Evolutionary conservation across 257 asterid species (phyloP).

Genomic region (Rhazya stricta): DNA sequence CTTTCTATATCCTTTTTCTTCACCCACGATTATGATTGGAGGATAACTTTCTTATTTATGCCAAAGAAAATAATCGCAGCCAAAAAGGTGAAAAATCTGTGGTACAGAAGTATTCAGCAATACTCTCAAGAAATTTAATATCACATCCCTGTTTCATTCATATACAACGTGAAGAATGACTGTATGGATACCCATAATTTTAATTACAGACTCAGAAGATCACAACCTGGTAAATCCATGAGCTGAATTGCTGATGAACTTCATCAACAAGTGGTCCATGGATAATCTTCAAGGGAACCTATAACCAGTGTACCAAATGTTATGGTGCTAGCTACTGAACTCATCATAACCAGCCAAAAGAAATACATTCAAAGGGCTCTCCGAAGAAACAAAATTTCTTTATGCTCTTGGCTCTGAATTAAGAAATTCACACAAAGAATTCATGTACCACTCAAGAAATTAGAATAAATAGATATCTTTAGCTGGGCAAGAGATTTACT

Average conservation of each 20-base stretch:
- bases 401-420: not conserved
- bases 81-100: not conserved
- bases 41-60: not conserved
- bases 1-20: not conserved
- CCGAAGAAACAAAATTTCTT: not conserved
- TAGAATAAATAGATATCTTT: not conserved
- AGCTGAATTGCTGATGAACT: conserved; percentile 71
- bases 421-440: not conserved
- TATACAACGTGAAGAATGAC: too few relatives aligned
- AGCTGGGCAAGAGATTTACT: conserved; percentile 32
- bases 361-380: not conserved
- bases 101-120: not conserved
- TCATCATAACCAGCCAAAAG: not conserved
- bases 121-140: not conserved
- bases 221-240: conserved; percentile 80
- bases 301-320: conserved; percentile 16
- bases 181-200: not conserved
- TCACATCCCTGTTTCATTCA: not conserved
- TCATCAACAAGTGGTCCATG: conserved; percentile 77
- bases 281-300: conserved; percentile 63
- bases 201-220: not conserved
- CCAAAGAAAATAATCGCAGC: too few relatives aligned
- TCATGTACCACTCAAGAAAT: not conserved
- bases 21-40: not conserved
- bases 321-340: conserved; percentile 2